Base-by-base conservation (phyloP, 192 early-diverging fungal species). In the Mortierella hygrophila region DNA sequence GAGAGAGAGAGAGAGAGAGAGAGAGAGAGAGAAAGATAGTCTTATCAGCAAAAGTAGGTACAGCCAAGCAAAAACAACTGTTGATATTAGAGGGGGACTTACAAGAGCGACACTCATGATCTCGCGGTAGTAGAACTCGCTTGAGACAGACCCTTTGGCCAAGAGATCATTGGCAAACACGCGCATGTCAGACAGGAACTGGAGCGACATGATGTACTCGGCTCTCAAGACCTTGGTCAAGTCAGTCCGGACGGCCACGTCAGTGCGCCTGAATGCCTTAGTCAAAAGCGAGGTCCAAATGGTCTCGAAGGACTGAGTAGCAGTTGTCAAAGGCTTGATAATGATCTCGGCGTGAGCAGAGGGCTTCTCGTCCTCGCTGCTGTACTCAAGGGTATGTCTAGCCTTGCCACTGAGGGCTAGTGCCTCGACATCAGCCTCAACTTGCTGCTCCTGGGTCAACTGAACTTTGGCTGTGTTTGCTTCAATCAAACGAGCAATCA, bases 41-140 rank as follows among this genome's bases (percentile, higher is more conserved):
- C 74, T 44, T 81, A 21, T 52, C 20, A 2, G 49, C 2, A 21
- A 21, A 5, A 5, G 20, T 74, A 82, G 41, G 80, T 54, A n/a
- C 65, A 32, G 40, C 0, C 26, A 26, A 46, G 44, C 44, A 46
- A 46, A 46, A 15, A 46, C 44, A 46, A 46, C 44, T 15, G 44
- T 18, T 41, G 32, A 70, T 70, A 35, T 35, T 10, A 26, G 42
- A 72, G 3, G 47, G 46, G 35, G 10, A 60, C 79, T 80, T 89
- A 93, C 92, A 82, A 93, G 84, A 35, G 91, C 89, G 37, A 83
- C 80, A 35, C 88, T 89, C 92, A 93, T 93, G 49, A 93, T 93
- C 68, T 92, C 91, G 37, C 80, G 77, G 60, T 88, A 89, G 54
- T 92, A 93, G 15, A 88, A 87, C 52, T 91, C 88, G 20, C 75